Evolutionary conservation across 2,329 filamentous ascomycete genomes (phyloP).

Genomic region (Colletotrichum sp.): DNA sequence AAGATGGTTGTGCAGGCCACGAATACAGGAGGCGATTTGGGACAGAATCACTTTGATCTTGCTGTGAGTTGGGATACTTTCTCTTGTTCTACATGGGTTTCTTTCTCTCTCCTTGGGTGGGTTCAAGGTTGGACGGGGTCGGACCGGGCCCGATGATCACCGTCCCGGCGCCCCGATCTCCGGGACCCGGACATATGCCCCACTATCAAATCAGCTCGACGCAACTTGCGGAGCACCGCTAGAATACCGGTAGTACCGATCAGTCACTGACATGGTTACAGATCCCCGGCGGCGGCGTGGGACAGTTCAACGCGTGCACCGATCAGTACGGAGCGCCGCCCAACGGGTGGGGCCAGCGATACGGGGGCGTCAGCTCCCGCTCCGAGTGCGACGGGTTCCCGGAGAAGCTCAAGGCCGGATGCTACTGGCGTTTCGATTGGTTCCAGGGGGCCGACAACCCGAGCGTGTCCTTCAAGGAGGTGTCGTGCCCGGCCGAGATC

Average conservation of each 20-base stretch:
- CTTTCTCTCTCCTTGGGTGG: not conserved
- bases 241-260: not conserved
- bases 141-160: not conserved
- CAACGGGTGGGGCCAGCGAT: slow-evolving; percentile 61
- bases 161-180: not conserved
- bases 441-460: slow-evolving; percentile 65
- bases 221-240: not conserved
- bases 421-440: slow-evolving; percentile 70
- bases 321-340: slow-evolving; percentile 48
- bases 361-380: slow-evolving; percentile 60
- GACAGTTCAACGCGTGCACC: slow-evolving; percentile 50
- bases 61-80: slow-evolving; percentile 33
- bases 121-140: not conserved
- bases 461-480: slow-evolving; percentile 57
- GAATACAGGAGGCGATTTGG: slow-evolving; percentile 62
- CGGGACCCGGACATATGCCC: not conserved
- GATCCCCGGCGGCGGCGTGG: slow-evolving; percentile 59
- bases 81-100: not conserved
- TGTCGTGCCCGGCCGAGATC: slow-evolving; percentile 58
- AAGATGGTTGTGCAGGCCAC: slow-evolving; percentile 66
- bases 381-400: slow-evolving; percentile 60
- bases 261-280: slow-evolving; percentile 4
- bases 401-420: slow-evolving; percentile 57
- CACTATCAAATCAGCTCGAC: not conserved
- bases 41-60: slow-evolving; percentile 60